Evolutionary conservation across 768 basidiomycete genomes (phyloP), one percentile per base, ranked within the genome.

Genomic region (Lactifluus piperatus): DNA sequence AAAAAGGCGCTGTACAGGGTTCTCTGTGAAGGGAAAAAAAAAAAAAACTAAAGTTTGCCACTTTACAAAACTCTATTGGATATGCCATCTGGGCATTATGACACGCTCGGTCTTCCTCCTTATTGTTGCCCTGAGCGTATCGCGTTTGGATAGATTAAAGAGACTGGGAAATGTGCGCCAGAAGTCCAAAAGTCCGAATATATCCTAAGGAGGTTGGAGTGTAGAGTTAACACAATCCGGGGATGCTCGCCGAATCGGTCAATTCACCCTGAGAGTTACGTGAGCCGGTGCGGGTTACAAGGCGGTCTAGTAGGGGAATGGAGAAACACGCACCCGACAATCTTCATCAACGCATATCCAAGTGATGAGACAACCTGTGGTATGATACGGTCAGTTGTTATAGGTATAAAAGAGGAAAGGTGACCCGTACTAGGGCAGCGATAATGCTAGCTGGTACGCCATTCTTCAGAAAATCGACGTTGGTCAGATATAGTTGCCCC

Each of bases 391-490:
- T 55, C 16, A 60, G 41, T 4, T 44, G 46, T 36, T 43, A 32
- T 36, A 32, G 29, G 9, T 49, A 44, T 49, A 44, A 22, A 66
- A 56, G 36, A 65, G 11, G 27, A 20, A 29, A 20, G 8, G 41
- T 27, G 18, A 29, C 30, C 71, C 82, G 64, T 66, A 95, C 92
- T 65, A 87, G 68, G 0, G 88, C 84, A 14, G 95, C 89, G 45
- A 98, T 83, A 56, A 97, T 77, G 63, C 91, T 94, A n/a, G 94
- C 91, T 0, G 93, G 94, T 18, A 98, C 83, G 46, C 94, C 93
- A 64, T 92, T 94, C 76, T 91, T 91, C 65, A 97, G 72, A 75
- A 97, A 97, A 71, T 97, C 94, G 9, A 86, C 71, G 69, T 91
- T 85, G 51, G 85, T 74, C 46, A 94, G 77, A 76, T 97, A 99